Percentiles rank a stretch among this genome's conserved stretches.
phyloP scores from a whole-genome alignment of 305 asterid species.

The Rubia balearica region DNA sequence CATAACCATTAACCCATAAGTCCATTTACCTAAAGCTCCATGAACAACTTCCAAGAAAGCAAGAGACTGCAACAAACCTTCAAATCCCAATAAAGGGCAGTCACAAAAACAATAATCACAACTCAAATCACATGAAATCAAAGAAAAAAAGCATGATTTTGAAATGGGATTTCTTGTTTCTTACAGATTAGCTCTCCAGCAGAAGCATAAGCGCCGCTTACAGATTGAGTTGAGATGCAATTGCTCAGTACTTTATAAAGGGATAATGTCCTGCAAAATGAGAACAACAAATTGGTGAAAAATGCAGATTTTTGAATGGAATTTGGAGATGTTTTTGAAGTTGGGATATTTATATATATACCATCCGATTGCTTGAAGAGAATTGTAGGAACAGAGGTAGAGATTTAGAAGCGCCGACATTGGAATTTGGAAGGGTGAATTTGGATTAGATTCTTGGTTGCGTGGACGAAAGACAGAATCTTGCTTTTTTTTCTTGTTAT shows the following conservation, averaged over 20 bases:
- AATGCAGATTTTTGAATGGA: neutral
- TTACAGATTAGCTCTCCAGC: constrained; percentile 69
- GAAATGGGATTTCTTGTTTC: constrained; percentile 17
- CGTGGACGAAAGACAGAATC: neutral
- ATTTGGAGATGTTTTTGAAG: neutral
- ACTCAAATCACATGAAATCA: neutral
- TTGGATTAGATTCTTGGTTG: neutral
- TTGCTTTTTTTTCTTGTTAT: neutral
- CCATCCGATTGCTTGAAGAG: constrained; percentile 71
- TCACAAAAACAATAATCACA: neutral
- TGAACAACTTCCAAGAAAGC: constrained; percentile 94
- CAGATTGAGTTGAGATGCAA: constrained; percentile 40
- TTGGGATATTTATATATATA: constrained; percentile 6
- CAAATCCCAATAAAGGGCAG: constrained; percentile 8
- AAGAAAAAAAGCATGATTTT: neutral
- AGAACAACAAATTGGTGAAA: constrained; percentile 3
- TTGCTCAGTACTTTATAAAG: constrained; percentile 49
- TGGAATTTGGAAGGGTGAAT: constrained; percentile 16
- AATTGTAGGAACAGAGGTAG: constrained; percentile 65
- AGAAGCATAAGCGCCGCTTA: constrained; percentile 51
- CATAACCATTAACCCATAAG: neutral
- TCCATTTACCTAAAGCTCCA: constrained; percentile 64
- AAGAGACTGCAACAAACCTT: constrained; percentile 67
- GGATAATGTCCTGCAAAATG: constrained; percentile 47
- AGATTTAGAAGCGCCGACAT: constrained; percentile 35